Percentiles rank a stretch among this genome's conserved stretches.
phyloP scores from a whole-genome alignment of 2,329 filamentous ascomycete genomes.

The Aspergillus hiratsukae region DNA sequence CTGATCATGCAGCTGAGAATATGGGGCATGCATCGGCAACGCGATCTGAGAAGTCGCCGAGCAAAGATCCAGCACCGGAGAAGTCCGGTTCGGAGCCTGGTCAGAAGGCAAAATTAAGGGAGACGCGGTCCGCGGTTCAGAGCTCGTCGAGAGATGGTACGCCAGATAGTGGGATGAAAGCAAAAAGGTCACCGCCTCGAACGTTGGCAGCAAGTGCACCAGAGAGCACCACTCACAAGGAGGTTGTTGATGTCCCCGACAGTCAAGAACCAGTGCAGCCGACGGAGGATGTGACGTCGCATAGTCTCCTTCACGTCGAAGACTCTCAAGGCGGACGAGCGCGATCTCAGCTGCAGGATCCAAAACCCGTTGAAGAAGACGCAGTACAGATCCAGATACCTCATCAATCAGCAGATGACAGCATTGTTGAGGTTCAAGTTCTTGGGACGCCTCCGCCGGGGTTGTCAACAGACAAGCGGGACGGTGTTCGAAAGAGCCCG shows the following conservation, averaged over 20 bases:
- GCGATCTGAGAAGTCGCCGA: neutral
- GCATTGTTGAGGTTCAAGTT: slow-evolving; percentile 21
- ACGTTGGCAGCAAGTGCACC: neutral
- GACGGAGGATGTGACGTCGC: neutral
- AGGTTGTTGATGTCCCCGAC: slow-evolving; percentile 25
- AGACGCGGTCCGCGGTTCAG: neutral
- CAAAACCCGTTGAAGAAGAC: neutral
- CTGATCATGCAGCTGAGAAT: neutral
- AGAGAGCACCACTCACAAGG: slow-evolving; percentile 1
- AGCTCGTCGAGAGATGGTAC: neutral
- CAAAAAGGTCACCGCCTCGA: neutral
- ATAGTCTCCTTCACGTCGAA: neutral
- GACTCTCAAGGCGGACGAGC: neutral
- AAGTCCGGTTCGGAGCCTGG: neutral
- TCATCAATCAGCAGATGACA: neutral
- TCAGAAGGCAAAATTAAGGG: neutral
- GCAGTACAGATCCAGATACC: neutral
- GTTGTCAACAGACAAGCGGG: neutral
- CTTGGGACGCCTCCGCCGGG: slow-evolving; percentile 21
- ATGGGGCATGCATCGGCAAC: neutral
- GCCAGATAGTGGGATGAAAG: neutral
- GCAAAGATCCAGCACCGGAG: neutral
- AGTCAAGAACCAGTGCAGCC: slow-evolving; percentile 22
- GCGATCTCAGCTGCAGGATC: neutral
- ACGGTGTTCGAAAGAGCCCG: neutral